Percentiles rank a stretch among this genome's conserved stretches.
Conservation (phyloP, 2,329 filamentous ascomycete species). For the Fusarium subglutinans region DNA sequence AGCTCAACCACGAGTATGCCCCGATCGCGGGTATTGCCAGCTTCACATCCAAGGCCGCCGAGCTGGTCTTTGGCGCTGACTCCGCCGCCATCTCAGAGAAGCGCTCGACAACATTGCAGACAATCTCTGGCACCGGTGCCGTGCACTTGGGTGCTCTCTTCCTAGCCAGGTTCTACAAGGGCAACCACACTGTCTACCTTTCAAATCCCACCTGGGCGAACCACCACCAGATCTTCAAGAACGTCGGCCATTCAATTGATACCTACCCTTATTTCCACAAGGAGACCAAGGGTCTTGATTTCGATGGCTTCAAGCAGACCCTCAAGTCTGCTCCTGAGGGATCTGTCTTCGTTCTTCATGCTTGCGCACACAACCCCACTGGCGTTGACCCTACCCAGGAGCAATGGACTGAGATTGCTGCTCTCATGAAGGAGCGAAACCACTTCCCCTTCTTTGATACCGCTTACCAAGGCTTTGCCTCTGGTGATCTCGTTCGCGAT, state of each 20-base stretch:
- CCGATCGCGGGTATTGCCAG: conserved; percentile 89
- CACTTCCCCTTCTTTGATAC: conserved; percentile 99
- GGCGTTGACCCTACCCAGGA: conserved; percentile 93
- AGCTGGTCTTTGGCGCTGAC: conserved; percentile 83
- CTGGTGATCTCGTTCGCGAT: conserved; percentile 85
- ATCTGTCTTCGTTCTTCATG: conserved; percentile 90
- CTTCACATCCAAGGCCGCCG: conserved; percentile 90
- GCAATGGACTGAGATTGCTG: conserved; percentile 92
- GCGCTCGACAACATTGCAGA: conserved; percentile 84
- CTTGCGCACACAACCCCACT: conserved; percentile 97
- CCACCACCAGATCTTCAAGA: conserved; percentile 97
- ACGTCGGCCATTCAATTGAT: conserved; percentile 80
- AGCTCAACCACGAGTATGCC: conserved; percentile 97
- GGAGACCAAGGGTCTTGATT: conserved; percentile 89
- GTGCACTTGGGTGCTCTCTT: conserved; percentile 94
- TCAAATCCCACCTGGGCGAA: conserved; percentile 98
- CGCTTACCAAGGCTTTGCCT: conserved; percentile 97
- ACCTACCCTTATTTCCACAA: conserved; percentile 95
- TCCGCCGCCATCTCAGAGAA: conserved; percentile 87
- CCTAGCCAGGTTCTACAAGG: conserved; percentile 88
- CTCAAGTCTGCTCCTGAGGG: conserved; percentile 77
- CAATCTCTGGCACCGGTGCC: conserved; percentile 96
- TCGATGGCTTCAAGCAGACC: conserved; percentile 83
- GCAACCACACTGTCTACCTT: conserved; percentile 82
- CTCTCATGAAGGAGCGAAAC: conserved; percentile 76